These are phyloP conservation scores for Petrea volubilis DNA, from an alignment of 257 asterid genomes.

Conservation along the genomic window DNA sequence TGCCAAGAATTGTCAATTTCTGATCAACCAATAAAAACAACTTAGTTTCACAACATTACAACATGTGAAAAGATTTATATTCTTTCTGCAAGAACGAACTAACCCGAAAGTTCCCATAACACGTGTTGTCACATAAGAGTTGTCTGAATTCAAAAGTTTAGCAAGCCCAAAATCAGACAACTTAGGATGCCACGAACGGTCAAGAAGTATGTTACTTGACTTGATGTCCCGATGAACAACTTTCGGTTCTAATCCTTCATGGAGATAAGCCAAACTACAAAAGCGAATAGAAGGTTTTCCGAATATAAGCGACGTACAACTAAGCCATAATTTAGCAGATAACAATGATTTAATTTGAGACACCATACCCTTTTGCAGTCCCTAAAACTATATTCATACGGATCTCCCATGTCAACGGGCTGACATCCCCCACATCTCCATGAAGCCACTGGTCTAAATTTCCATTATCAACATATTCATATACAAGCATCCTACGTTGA, in stretches of 20 bases:
- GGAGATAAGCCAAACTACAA: constrained; percentile 84
- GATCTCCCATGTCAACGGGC: constrained; percentile 89
- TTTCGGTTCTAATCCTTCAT: constrained; percentile 95
- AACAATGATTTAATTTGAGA: constrained; percentile 7
- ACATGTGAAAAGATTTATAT: not conserved
- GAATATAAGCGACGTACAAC: constrained; percentile 4
- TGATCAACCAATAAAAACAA: not conserved
- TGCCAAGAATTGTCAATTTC: constrained; percentile 18
- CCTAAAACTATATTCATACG: constrained; percentile 82
- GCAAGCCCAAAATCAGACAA: constrained; percentile 97
- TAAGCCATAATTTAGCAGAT: not conserved
- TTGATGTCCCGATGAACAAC: constrained; percentile 98
- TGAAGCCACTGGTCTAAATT: constrained; percentile 98
- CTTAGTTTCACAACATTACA: not conserved
- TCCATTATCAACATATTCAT: constrained; percentile 88
- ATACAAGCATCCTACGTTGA: constrained; percentile 81
- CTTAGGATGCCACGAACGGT: constrained; percentile 84
- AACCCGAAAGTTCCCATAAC: constrained; percentile 99
- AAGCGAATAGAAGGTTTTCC: constrained; percentile 18
- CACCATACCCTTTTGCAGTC: constrained; percentile 80
- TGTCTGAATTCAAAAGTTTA: constrained; percentile 87
- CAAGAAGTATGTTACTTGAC: constrained; percentile 85
- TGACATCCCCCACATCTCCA: constrained; percentile 90
- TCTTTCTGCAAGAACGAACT: constrained; percentile 29
- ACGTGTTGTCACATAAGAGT: constrained; percentile 78